Evolutionary conservation across 73 alveolate genomes (phyloP).

Genomic region (Tetrahymena thermophila): DNA sequence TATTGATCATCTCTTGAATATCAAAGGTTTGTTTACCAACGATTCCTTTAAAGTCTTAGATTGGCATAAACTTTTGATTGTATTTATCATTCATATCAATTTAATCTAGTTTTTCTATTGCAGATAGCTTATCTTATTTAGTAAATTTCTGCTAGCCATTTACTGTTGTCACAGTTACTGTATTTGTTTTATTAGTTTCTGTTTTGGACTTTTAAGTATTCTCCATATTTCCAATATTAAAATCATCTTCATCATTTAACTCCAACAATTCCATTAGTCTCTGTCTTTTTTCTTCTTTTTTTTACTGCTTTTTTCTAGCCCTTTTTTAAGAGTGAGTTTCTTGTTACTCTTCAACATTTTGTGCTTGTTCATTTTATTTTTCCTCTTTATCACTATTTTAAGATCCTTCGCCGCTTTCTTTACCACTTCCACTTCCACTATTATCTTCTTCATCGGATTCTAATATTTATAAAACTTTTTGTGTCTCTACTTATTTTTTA

Average conservation of each 20-base stretch:
- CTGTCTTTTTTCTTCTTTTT: neutral
- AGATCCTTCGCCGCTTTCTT: neutral
- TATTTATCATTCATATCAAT: slow-evolving; percentile 23
- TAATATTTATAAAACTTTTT: neutral
- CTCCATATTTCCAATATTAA: neutral
- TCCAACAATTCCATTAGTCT: neutral
- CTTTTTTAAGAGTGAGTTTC: neutral
- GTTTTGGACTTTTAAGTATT: neutral
- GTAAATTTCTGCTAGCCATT: neutral
- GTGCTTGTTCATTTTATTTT: neutral
- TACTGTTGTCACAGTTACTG: neutral
- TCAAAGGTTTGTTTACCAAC: slow-evolving; percentile 2
- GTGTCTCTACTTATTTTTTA: neutral
- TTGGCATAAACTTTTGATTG: slow-evolving; percentile 24
- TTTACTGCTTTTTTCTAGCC: neutral
- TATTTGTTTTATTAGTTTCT: neutral
- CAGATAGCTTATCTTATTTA: slow-evolving; percentile 15
- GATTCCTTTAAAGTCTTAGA: slow-evolving; percentile 39
- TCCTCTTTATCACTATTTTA: neutral
- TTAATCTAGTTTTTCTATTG: slow-evolving; percentile 31
- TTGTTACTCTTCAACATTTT: neutral
- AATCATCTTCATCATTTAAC: neutral
- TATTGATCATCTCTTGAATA: neutral
- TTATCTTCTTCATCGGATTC: neutral
- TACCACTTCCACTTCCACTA: neutral